Base-by-base conservation (phyloP, 2,329 filamentous ascomycete genomes). In the Ilyonectria robusta region DNA sequence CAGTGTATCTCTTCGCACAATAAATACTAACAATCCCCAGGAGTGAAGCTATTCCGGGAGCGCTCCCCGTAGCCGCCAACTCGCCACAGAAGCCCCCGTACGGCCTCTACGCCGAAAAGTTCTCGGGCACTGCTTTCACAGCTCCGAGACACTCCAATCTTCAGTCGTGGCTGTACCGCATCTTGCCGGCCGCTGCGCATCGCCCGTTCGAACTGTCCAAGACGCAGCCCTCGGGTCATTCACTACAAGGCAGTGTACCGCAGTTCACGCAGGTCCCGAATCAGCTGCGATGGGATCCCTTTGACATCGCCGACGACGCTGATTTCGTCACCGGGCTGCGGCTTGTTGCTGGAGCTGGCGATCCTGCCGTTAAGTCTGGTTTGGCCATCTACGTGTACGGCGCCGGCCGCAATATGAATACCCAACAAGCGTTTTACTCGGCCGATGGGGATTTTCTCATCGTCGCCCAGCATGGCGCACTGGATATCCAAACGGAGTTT, bases 361-460 rank as follows among this genome's bases (percentile, higher is more conserved):
- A 96, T 73, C 91, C 93, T 0, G 91, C 91, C 0, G 87, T 92
- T 78, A 97, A 97, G 81, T 85, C 88, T n/a, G 94, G 94, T 0
- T 73, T 97, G 48, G 94, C 92, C n/a, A 94, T 96, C 64, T 91
- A 93, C 79, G 88, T 96, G 62, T 97, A 93, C 76, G 91, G 92
- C 1, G 93, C 92, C 0, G 93, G 92, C 17, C 90, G 88, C 78
- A 90, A 91, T 76, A 97, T 97, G 94, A 84, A 85, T 54, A 81
- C 85, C 15, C 87, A 88, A 37, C 85, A 91, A 57, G 93, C 93
- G 0, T 97, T 95, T 79, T 97, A 95, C 84, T 95, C 92, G 5
- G 92, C 94, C 0, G 93, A 95, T 76, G 93, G 93, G 7, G 93
- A 95, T 78, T 88, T 94, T 74, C 81, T 95, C 61, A 91, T 95